Evolutionary conservation across 1,284 basidiomycete species (phyloP), one percentile per base, ranked within the genome.

Genomic region (Agroathelia rolfsii): DNA sequence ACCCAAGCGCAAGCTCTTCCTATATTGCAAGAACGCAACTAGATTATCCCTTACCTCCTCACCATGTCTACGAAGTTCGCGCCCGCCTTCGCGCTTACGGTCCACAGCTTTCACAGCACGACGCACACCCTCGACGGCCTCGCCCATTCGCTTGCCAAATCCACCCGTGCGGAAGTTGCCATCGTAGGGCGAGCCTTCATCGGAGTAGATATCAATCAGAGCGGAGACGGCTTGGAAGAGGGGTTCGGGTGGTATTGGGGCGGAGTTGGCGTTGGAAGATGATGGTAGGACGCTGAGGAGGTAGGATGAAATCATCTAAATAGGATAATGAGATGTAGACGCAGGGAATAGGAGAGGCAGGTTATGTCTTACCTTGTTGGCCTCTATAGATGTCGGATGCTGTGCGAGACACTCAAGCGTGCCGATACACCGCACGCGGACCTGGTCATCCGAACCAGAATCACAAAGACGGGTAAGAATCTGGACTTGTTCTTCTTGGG

Each of bases 151-250:
- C 5, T 61, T 55, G 5, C 81, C 52, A 52, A 72, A 80, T 3
- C 58, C 53, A 0, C 66, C 69, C 28, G 73, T 52, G 11, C 76
- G 66, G 61, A 96, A 97, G 43, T 80, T 83, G 37, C 70, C 46
- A 55, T 98, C 93, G 53, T 86, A 95, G 0, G 78, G 67, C 30
- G 76, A 58, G 6, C 60, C 69, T 56, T 98, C 95, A 58, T 98
- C 94, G 2, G 92, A 88, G 55, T 87, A 98, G 31, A 94, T 83
- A 54, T 97, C 94, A 43, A 97, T 88, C 30, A 97, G 56, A 16
- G 84, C 86, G 22, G 94, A 92, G 19, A 80, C 61, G 1, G 77
- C 74, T 46, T 94, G 88, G 12, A 96, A 66, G 36, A 85, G 64
- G 0, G 80, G 66, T 49, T 96, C 92, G 2, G 76, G n/a, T n/a